These are phyloP conservation scores for Mortierella sp. DNA, from an alignment of 371 early-diverging fungal genomes.

Conservation along the genomic window DNA sequence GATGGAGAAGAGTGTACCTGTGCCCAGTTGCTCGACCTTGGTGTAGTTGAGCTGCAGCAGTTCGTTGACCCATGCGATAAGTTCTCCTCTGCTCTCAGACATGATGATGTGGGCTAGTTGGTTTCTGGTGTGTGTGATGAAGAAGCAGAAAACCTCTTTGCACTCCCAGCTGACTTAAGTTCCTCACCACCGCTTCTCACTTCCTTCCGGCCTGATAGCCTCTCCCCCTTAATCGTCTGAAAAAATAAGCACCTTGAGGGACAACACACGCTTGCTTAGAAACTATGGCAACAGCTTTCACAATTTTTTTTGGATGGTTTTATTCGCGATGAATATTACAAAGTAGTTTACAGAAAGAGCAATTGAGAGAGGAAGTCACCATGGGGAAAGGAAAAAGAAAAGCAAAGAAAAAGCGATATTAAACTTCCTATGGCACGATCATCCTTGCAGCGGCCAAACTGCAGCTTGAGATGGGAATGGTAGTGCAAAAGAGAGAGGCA, in stretches of 20 bases:
- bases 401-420: background rate
- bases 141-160: background rate
- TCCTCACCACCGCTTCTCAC: background rate
- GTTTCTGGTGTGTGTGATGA: constrained; percentile 15
- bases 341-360: constrained; percentile 9
- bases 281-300: background rate
- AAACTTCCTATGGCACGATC: background rate
- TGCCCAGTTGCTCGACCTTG: constrained; percentile 95
- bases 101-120: constrained; percentile 60
- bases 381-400: background rate
- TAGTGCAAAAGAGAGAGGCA: background rate
- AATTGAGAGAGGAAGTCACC: background rate
- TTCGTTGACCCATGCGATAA: constrained; percentile 94
- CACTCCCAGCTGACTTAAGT: background rate
- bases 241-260: background rate
- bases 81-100: constrained; percentile 89
- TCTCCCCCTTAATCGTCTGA: background rate
- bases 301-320: background rate
- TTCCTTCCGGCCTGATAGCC: background rate
- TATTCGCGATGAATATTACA: constrained; percentile 14
- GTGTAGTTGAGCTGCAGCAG: constrained; percentile 89
- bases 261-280: background rate
- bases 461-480: background rate
- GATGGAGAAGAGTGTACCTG: constrained; percentile 68
- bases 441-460: background rate